Base-by-base conservation (phyloP, 1,139 yeast species). In the Sugiyamaella paludigena region DNA sequence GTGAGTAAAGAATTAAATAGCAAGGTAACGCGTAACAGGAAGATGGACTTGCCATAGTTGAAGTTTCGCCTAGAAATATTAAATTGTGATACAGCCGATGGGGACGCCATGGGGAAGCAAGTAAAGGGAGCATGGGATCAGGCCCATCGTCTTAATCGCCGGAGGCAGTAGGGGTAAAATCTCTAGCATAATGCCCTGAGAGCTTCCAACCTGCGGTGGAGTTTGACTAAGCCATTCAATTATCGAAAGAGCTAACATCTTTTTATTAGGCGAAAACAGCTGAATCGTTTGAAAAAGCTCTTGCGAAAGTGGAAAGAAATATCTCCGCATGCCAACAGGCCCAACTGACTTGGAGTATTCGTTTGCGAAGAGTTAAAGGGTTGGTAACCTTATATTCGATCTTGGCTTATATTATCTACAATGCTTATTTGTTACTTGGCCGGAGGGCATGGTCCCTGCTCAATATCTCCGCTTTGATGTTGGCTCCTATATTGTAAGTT, bases 261-360 rank as follows among this genome's bases (percentile, higher is more conserved):
- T 19, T 19, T 19, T 4, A 15, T 12, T 19, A 48, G 53, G 11
- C 47, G 29, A 45, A 48, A 27, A 48, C 49, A 38, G 56, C 60
- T n/a, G 54, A 50, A 27, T 30, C 54, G 33, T 67, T 57, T 50
- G 70, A 67, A 47, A 59, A 59, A 47, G 68, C 62, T 44, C 56
- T 67, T 41, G 59, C 64, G 16, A 50, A 53, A 24, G 50, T 67
- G 13, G 60, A 67, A 13, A 47, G 53, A 28, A 55, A 61, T 45
- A 62, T 66, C 32, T 47, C 60, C 26, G 41, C 45, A 19, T 43
- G 55, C n/a, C 64, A 63, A 44, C 56, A 59, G 36, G 49, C 47
- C 27, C 58, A 57, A 27, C 47, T 58, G 9, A 40, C 49, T 8
- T 58, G 59, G 38, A 55, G 50, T 34, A 50, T 58, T 34, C 43